These are phyloP conservation scores for Conoideocrella luteorostrata DNA, from an alignment of 2,329 filamentous ascomycete genomes.

Conservation along the genomic window DNA sequence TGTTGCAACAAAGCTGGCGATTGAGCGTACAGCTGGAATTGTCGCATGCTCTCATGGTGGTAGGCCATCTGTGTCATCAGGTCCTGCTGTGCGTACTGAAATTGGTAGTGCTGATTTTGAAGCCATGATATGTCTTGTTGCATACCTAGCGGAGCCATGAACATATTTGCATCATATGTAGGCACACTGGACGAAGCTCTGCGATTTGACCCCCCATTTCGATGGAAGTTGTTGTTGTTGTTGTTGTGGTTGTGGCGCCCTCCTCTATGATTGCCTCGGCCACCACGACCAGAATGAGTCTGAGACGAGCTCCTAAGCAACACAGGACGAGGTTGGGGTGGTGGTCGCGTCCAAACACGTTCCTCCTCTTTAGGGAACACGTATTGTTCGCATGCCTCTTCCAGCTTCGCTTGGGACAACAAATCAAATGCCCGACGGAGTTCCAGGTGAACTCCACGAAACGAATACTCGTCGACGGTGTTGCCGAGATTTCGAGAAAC, in stretches of 20 bases:
- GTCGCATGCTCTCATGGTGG: slow-evolving; percentile 28
- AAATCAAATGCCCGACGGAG: slow-evolving; percentile 81
- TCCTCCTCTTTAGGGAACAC: slow-evolving; percentile 81
- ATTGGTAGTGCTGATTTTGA: slow-evolving; percentile 34
- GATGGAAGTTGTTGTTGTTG: slow-evolving; percentile 30
- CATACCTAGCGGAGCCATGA: slow-evolving; percentile 36
- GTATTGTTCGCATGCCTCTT: slow-evolving; percentile 80
- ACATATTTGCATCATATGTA: slow-evolving; percentile 44
- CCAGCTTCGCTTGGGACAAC: slow-evolving; percentile 70
- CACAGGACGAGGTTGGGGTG: slow-evolving; percentile 47
- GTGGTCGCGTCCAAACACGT: slow-evolving; percentile 51
- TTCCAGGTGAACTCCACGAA: slow-evolving; percentile 84
- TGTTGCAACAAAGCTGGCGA: slow-evolving; percentile 28
- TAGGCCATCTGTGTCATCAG: slow-evolving; percentile 36
- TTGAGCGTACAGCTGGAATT: slow-evolving; percentile 29
- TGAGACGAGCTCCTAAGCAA: slow-evolving; percentile 56
- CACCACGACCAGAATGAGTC: slow-evolving; percentile 43
- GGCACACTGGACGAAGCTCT: slow-evolving; percentile 47
- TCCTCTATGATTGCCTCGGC: slow-evolving; percentile 43
- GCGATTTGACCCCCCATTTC: slow-evolving; percentile 33
- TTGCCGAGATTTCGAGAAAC: slow-evolving; percentile 84
- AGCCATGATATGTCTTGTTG: slow-evolving; percentile 46
- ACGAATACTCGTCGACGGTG: slow-evolving; percentile 91
- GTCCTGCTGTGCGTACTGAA: slow-evolving; percentile 34
- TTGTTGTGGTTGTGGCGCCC: slow-evolving; percentile 35